A percentile compares a stretch with the other conserved stretches of the same genome.
Evolutionary conservation across 2,329 filamentous ascomycete genomes (phyloP).

Genomic region (Aspergillus aculeatinus): DNA sequence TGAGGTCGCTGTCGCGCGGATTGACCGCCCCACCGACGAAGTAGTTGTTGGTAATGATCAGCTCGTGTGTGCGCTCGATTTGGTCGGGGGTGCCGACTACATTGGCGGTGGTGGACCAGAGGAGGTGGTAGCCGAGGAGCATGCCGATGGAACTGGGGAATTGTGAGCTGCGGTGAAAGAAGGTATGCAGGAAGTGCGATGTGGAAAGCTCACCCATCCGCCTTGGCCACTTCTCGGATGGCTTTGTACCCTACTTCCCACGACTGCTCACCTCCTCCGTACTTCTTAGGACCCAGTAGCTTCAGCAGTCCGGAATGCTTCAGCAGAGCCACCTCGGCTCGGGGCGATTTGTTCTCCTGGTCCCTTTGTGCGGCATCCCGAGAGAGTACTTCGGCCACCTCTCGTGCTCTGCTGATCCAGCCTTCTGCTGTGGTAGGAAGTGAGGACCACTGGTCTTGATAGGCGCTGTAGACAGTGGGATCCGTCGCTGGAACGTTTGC

Average conservation of each 20-base stretch:
- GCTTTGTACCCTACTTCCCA: slow-evolving; percentile 59
- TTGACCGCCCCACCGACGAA: slow-evolving; percentile 68
- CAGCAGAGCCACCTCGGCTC: slow-evolving; percentile 52
- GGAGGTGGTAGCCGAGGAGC: slow-evolving; percentile 64
- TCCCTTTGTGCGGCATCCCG: slow-evolving; percentile 51
- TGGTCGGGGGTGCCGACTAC: slow-evolving; percentile 62
- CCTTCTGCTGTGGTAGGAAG: slow-evolving; percentile 41
- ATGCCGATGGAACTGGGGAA: slow-evolving; percentile 57
- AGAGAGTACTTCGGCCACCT: slow-evolving; percentile 51
- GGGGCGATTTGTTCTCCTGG: slow-evolving; percentile 53
- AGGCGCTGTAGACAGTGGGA: slow-evolving; percentile 42
- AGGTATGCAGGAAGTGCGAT: neutral
- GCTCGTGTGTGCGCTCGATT: slow-evolving; percentile 55
- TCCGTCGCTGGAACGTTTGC: slow-evolving; percentile 32
- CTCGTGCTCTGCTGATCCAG: slow-evolving; percentile 52
- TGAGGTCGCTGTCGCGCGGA: slow-evolving; percentile 62
- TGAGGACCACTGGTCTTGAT: slow-evolving; percentile 39
- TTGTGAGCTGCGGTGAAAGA: no score
- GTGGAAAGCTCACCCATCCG: slow-evolving; percentile 53
- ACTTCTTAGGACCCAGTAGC: slow-evolving; percentile 50
- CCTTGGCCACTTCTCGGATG: slow-evolving; percentile 63
- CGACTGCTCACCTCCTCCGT: slow-evolving; percentile 54
- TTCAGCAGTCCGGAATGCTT: slow-evolving; percentile 54
- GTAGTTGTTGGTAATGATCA: slow-evolving; percentile 63
- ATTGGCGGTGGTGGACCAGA: slow-evolving; percentile 63